Evolutionary conservation across 108 stramenopile genomes (phyloP).

Genomic region (Pseudonitzschia pungens): DNA sequence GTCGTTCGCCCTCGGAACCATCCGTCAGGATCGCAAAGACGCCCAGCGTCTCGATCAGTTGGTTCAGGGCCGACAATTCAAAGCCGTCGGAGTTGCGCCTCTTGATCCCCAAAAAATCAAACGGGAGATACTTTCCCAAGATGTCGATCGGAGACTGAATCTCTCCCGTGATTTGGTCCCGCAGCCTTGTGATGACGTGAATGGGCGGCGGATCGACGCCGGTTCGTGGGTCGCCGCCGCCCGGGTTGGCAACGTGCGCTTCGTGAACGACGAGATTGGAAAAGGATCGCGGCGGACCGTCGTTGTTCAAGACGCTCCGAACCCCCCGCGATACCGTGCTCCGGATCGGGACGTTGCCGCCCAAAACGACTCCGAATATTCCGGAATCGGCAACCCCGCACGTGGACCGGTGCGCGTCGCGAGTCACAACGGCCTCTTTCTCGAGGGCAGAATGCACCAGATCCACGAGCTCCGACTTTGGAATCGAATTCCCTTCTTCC

Average conservation of each 20-base stretch:
- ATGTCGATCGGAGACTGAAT: constrained; percentile 31
- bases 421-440: not conserved
- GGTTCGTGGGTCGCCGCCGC: constrained; percentile 28
- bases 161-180: constrained; percentile 25
- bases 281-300: constrained; percentile 1
- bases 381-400: not conserved
- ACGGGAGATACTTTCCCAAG: constrained; percentile 6
- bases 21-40: constrained; percentile 30
- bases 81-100: constrained; percentile 38
- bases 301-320: constrained; percentile 29
- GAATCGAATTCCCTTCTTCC: constrained; percentile 4
- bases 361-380: constrained; percentile 52
- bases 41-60: not conserved
- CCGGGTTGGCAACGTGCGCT: constrained; percentile 6
- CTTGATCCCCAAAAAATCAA: constrained; percentile 50
- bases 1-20: constrained; percentile 27
- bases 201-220: constrained; percentile 25
- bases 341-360: constrained; percentile 47
- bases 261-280: constrained; percentile 29
- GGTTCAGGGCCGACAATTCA: constrained; percentile 26
- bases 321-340: constrained; percentile 58
- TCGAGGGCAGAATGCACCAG: constrained; percentile 18
- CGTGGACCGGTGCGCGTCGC: not conserved
- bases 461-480: constrained; percentile 36
- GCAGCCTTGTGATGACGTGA: constrained; percentile 33